Base-by-base conservation (phyloP, 2,329 filamentous ascomycete species). In the Trichoderma afroharzianum region DNA sequence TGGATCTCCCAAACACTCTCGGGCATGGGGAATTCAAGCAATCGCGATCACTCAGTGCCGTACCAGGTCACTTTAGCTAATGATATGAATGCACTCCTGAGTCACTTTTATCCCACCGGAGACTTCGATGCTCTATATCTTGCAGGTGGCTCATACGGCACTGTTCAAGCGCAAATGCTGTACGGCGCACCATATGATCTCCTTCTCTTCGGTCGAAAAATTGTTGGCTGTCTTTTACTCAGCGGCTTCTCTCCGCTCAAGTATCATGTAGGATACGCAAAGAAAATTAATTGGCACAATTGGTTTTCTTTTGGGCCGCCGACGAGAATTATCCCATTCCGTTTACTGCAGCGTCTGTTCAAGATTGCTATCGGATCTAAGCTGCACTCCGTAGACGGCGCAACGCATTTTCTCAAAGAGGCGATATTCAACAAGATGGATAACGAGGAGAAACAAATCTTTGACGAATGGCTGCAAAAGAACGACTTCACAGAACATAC, bases 131-230 rank as follows among this genome's bases (percentile, higher is more conserved):
- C 28, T 6, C 63, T 76, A 11, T 75, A 75, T 62, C 12, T 76
- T 26, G 72, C 70, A 5, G 75, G 74, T 11, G 74, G 75, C 9
- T 76, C 75, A 4, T 76, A 76, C 21, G 75, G 74, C 63, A 76
- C 74, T 11, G 74, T 76, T 18, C 74, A 61, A 18, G 74, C 74
- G 6, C 75, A 76, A 66, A 76, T 76, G 74, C 66, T 76, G 1
- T 76, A 74, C 43, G 74, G 75, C 3, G 75, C 74, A 3, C 71
- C 74, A 1, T 75, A 75, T 43, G 71, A 72, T 26, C n/a, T 74
- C 2, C 75, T 76, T 30, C 75, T 74, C 7, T 47, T 24, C 15
- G 61, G 61, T 39, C 36, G 15, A 21, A 43, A 63, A 7, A 63
- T 47, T 43, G 26, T 30, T 3, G 24, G 33, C 15, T 47, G 26